Conservation (phyloP, 306 rosid genomes). For the Cicer cuneatum region DNA sequence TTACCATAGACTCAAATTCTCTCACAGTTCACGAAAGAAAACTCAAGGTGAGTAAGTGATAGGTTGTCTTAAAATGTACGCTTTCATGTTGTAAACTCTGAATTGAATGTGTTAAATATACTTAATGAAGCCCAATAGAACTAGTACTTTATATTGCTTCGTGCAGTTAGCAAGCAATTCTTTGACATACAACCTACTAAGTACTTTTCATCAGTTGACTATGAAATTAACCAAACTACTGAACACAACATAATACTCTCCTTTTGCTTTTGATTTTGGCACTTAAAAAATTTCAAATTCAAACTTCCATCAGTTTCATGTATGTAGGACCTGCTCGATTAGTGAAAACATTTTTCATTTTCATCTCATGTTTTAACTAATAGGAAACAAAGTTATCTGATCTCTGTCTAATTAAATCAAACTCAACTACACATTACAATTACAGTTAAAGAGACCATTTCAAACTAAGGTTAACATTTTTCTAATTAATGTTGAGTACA, state of each 20-base stretch:
- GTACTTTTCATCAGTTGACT: conserved; percentile 16
- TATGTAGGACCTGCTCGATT: conserved; percentile 9
- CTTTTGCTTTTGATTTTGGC: conserved; percentile 31
- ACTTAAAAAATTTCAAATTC: background rate
- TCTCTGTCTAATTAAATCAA: conserved; percentile 40
- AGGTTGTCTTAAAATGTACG: conserved; percentile 1
- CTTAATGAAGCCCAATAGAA: conserved; percentile 8
- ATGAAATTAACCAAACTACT: conserved; percentile 21
- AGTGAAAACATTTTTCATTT: conserved; percentile 5
- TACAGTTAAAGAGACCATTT: background rate
- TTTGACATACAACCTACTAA: conserved; percentile 1
- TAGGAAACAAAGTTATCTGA: conserved; percentile 29
- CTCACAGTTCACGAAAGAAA: conserved; percentile 88
- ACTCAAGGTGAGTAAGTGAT: conserved; percentile 64
- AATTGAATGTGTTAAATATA: conserved; percentile 22
- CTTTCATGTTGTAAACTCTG: conserved; percentile 31
- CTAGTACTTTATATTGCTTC: conserved; percentile 23
- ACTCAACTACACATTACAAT: conserved; percentile 13
- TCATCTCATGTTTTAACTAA: background rate
- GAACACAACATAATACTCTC: background rate
- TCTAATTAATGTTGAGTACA: conserved; percentile 8
- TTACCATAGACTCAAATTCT: conserved; percentile 67
- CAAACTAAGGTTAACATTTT: conserved; percentile 24
- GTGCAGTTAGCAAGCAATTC: conserved; percentile 20
- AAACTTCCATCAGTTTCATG: conserved; percentile 10